phyloP scores from a whole-genome alignment of 1,284 basidiomycete species.

The Ganoderma sinense region DNA sequence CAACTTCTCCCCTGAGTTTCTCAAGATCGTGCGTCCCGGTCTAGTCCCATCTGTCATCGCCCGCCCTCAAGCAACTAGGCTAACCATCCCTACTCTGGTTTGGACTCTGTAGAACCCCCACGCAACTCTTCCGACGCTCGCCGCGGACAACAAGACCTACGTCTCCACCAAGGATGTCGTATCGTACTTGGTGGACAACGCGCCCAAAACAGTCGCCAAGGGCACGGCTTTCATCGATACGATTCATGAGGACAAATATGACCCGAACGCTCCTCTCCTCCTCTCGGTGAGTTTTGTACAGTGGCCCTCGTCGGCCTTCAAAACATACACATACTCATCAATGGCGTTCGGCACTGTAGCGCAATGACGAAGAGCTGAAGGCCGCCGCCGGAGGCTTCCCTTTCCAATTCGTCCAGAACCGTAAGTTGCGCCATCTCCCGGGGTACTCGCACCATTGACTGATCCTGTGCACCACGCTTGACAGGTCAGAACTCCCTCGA shows the following conservation, averaged over 20 bases:
- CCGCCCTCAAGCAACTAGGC: background rate
- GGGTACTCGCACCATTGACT: background rate
- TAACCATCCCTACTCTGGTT: background rate
- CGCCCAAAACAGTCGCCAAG: slow-evolving; percentile 48
- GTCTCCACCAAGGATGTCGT: slow-evolving; percentile 58
- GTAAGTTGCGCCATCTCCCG: slow-evolving; percentile 45
- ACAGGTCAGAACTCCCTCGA: slow-evolving; percentile 53
- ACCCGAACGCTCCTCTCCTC: slow-evolving; percentile 64
- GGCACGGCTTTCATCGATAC: slow-evolving; percentile 48
- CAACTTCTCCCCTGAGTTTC: slow-evolving; percentile 68
- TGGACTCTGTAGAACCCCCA: slow-evolving; percentile 51
- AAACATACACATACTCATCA: slow-evolving; percentile 3
- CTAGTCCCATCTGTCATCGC: background rate
- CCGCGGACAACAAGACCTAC: slow-evolving; percentile 51
- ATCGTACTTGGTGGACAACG: slow-evolving; percentile 54
- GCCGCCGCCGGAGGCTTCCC: slow-evolving; percentile 49
- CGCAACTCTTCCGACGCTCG: slow-evolving; percentile 63
- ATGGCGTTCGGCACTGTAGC: slow-evolving; percentile 38
- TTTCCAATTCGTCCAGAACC: slow-evolving; percentile 50
- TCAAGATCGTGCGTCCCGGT: slow-evolving; percentile 52
- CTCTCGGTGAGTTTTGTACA: slow-evolving; percentile 48
- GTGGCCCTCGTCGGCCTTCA: background rate
- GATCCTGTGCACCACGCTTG: background rate
- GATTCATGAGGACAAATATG: slow-evolving; percentile 61
- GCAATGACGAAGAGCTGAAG: slow-evolving; percentile 59